Conservation (phyloP, 2,329 filamentous ascomycete species). For the Claviceps paspali region DNA sequence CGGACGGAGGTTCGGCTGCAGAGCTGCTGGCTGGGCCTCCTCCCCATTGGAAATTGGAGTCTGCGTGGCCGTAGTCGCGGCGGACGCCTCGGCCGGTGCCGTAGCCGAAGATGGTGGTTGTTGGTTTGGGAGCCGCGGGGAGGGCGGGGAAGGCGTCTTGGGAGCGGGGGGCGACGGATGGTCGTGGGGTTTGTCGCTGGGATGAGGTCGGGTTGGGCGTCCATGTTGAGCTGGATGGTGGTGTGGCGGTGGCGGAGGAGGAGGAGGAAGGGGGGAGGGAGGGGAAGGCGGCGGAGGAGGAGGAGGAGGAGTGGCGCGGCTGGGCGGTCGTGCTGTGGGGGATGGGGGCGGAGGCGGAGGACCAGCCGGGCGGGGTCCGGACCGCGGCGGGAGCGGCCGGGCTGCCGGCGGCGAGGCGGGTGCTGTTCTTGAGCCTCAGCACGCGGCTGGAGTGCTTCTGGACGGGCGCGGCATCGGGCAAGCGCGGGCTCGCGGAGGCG, state of each 20-base stretch:
- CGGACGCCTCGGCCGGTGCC: slow-evolving; percentile 37
- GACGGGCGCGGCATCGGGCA: slow-evolving; percentile 23
- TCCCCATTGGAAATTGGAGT: slow-evolving; percentile 41
- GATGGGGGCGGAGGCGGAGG: background rate
- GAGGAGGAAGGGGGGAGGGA: slow-evolving; percentile 12
- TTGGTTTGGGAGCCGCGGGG: slow-evolving; percentile 58
- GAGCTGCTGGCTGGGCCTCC: slow-evolving; percentile 11
- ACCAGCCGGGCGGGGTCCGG: background rate
- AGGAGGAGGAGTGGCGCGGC: slow-evolving; percentile 23
- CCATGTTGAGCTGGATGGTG: slow-evolving; percentile 11
- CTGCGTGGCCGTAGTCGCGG: slow-evolving; percentile 32
- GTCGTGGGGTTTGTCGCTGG: slow-evolving; percentile 19
- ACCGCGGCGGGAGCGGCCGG: no score
- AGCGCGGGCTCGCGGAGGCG: slow-evolving; percentile 37
- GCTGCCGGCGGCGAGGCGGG: no score
- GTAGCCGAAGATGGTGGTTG: slow-evolving; percentile 47
- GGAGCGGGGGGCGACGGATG: slow-evolving; percentile 12
- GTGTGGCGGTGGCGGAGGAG: slow-evolving; percentile 19
- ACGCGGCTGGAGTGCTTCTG: slow-evolving; percentile 38
- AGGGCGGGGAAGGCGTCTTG: slow-evolving; percentile 68
- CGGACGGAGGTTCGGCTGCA: no score
- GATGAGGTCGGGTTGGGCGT: slow-evolving; percentile 5
- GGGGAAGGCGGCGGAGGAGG: background rate
- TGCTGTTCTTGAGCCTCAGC: slow-evolving; percentile 45
- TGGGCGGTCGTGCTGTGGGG: background rate